phyloP scores from a whole-genome alignment of 805 yeast genomes.

The Naumovozyma dairenensis region DNA sequence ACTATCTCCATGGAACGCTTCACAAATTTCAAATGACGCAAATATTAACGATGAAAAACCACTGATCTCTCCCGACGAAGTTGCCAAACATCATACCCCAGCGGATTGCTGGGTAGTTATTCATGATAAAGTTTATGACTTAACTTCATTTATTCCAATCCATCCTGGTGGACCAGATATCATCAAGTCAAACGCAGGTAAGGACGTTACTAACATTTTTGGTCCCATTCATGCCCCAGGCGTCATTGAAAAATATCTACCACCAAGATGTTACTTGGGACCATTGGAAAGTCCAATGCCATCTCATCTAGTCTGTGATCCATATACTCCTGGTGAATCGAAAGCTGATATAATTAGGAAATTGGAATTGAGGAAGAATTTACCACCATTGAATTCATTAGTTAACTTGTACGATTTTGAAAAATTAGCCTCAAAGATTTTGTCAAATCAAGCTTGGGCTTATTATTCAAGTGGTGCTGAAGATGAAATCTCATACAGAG shows the following conservation, averaged over 20 bases:
- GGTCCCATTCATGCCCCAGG: conserved; percentile 87
- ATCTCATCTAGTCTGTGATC: conserved; percentile 17
- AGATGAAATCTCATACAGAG: conserved; percentile 83
- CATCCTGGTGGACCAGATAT: conserved; percentile 82
- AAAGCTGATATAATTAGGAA: conserved; percentile 22
- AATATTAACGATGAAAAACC: background rate
- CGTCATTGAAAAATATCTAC: conserved; percentile 55
- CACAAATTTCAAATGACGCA: background rate
- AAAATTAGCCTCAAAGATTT: conserved; percentile 66
- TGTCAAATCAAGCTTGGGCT: conserved; percentile 80
- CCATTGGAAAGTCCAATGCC: conserved; percentile 32
- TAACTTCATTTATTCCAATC: conserved; percentile 57
- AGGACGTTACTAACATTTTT: conserved; percentile 73
- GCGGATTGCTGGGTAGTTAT: conserved; percentile 79
- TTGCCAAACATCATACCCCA: conserved; percentile 55
- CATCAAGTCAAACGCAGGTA: conserved; percentile 71
- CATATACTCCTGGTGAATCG: conserved; percentile 29
- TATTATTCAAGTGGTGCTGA: conserved; percentile 88
- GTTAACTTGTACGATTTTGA: conserved; percentile 82
- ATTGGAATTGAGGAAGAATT: conserved; percentile 30
- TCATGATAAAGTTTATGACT: conserved; percentile 69
- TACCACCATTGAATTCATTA: conserved; percentile 63
- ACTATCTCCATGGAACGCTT: too few species aligned
- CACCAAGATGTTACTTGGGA: conserved; percentile 54
- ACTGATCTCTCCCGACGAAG: conserved; percentile 37